These are phyloP conservation scores for Phytophthora colocasiae DNA, from an alignment of 352 stramenopile genomes.

Conservation along the genomic window DNA sequence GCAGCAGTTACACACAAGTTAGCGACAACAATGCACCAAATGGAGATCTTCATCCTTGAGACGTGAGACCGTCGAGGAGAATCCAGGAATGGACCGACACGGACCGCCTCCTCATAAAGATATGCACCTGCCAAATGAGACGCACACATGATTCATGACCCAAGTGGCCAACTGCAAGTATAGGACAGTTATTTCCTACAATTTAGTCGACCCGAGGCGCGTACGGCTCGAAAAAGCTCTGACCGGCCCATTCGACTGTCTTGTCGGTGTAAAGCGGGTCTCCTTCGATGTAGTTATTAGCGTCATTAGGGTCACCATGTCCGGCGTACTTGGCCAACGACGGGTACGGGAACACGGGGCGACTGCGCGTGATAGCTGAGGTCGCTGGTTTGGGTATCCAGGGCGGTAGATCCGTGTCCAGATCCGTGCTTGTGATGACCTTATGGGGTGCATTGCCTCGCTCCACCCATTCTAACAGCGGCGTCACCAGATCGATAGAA, in stretches of 20 bases:
- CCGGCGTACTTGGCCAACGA: slow-evolving; percentile 27
- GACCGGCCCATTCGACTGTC: slow-evolving; percentile 24
- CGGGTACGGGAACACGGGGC: slow-evolving; percentile 33
- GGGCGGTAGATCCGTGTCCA: slow-evolving; percentile 7
- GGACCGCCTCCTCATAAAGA: neutral
- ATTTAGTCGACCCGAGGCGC: slow-evolving; percentile 13
- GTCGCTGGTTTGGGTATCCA: slow-evolving; percentile 11
- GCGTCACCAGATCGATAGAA: slow-evolving; percentile 41
- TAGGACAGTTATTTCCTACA: neutral
- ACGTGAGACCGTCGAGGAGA: slow-evolving; percentile 1
- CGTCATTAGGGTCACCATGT: slow-evolving; percentile 24
- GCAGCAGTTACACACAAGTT: slow-evolving; percentile 1
- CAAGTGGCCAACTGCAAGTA: neutral
- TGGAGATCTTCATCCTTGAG: slow-evolving; percentile 20
- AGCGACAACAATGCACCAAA: slow-evolving; percentile 9
- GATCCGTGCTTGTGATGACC: slow-evolving; percentile 33
- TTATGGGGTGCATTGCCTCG: slow-evolving; percentile 24
- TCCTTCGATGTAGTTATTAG: slow-evolving; percentile 29
- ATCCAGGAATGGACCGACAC: slow-evolving; percentile 12
- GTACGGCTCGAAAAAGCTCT: slow-evolving; percentile 39
- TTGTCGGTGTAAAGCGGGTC: slow-evolving; percentile 27
- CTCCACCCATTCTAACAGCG: slow-evolving; percentile 51
- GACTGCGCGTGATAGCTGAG: slow-evolving; percentile 24
- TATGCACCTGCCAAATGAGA: slow-evolving; percentile 12
- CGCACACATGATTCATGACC: slow-evolving; percentile 9